A percentile compares a stretch with the other conserved stretches of the same genome.
Conservation (phyloP, 108 stramenopile genomes). For the Cyclotella sp. region DNA sequence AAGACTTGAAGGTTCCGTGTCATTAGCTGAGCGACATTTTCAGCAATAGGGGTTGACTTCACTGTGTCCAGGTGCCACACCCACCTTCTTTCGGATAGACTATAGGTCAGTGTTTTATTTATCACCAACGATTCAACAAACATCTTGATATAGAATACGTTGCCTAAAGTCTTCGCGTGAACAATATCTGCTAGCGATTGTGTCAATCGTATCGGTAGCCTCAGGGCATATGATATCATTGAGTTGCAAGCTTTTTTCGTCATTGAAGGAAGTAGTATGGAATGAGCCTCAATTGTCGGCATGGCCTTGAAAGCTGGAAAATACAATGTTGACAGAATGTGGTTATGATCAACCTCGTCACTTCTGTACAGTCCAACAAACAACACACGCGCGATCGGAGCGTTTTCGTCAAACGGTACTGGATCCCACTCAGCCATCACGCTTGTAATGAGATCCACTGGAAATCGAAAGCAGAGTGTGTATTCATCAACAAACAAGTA, state of each 20-base stretch:
- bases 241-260: not conserved
- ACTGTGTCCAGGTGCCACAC: slow-evolving; percentile 26
- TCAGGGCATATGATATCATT: slow-evolving; percentile 22
- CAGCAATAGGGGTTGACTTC: not conserved
- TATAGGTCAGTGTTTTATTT: slow-evolving; percentile 14
- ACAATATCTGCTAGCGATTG: slow-evolving; percentile 11
- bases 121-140: slow-evolving; percentile 25
- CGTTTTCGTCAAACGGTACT: not conserved
- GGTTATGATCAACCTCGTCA: not conserved
- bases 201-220: slow-evolving; percentile 17
- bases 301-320: not conserved
- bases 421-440: not conserved
- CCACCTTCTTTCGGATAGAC: slow-evolving; percentile 13
- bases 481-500: not conserved
- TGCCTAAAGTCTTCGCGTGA: slow-evolving; percentile 28
- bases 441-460: not conserved
- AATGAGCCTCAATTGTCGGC: not conserved
- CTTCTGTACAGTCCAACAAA: not conserved
- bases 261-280: not conserved
- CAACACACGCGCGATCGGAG: not conserved
- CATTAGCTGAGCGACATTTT: slow-evolving; percentile 16
- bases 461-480: not conserved
- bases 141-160: slow-evolving; percentile 15
- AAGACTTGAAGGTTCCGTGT: not conserved
- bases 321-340: not conserved